These are phyloP conservation scores for Polygonum aviculare DNA, from an alignment of 148 eudicot genomes.

Conservation along the genomic window DNA sequence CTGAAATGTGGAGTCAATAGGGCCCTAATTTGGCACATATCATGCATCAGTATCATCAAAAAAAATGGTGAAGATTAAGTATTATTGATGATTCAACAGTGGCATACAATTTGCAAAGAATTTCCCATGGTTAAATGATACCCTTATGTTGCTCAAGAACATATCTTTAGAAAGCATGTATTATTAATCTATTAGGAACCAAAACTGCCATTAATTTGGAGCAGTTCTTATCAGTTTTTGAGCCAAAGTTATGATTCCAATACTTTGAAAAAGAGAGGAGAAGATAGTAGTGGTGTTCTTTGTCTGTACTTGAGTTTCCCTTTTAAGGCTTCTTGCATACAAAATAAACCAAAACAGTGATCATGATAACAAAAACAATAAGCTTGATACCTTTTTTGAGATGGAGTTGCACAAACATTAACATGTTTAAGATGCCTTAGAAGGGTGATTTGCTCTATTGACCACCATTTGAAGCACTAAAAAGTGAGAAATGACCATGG, in stretches of 20 bases:
- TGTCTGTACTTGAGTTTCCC: conserved; percentile 40
- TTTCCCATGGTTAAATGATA: background rate
- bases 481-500: conserved; percentile 64
- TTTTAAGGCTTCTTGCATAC: conserved; percentile 16
- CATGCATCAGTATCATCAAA: background rate
- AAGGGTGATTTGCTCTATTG: conserved; percentile 28
- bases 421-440: conserved; percentile 24
- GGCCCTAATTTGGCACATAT: conserved; percentile 1
- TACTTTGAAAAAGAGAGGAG: conserved; percentile 7
- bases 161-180: background rate
- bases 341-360: conserved; percentile 15
- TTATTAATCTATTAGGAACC: background rate
- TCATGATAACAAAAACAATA: conserved; percentile 5
- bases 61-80: background rate
- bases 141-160: background rate
- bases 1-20: conserved; percentile 7
- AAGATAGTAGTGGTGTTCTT: conserved; percentile 28
- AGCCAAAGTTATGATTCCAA: conserved; percentile 2
- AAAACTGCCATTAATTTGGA: background rate
- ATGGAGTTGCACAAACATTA: conserved; percentile 24
- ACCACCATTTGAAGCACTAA: conserved; percentile 20
- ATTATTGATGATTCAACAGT: background rate
- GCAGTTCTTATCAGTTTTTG: background rate
- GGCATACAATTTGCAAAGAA: background rate
- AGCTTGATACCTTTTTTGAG: conserved; percentile 9